A percentile compares a stretch with the other conserved stretches of the same genome.
These are phyloP conservation scores for Gnetum montanum DNA, from an alignment of 75 land plant species.

Conservation along the genomic window DNA sequence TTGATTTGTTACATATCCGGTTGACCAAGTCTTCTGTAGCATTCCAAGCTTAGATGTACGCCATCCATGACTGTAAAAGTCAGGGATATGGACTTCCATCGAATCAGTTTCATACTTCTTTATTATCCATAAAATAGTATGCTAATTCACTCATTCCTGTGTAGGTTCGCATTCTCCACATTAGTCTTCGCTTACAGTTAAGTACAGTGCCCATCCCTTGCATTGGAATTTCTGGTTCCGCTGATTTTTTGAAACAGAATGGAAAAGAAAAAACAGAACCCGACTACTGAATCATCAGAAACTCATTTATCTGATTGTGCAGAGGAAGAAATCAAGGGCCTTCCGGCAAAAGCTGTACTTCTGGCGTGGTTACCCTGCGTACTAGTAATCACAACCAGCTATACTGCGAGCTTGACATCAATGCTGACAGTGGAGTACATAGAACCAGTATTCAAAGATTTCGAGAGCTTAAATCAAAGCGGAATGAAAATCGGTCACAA, in stretches of 20 bases:
- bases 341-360: conserved; percentile 12
- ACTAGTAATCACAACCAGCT: conserved; percentile 29
- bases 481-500: conserved; percentile 23
- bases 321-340: conserved; percentile 45
- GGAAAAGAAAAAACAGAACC: background rate
- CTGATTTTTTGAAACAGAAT: background rate
- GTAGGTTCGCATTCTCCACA: conserved; percentile 2
- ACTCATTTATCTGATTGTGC: conserved; percentile 3
- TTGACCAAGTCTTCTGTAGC: conserved; percentile 33
- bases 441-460: conserved; percentile 17
- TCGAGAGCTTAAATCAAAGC: conserved; percentile 7
- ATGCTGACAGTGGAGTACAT: conserved; percentile 27
- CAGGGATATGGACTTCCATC: background rate
- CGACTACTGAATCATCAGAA: conserved; percentile 2
- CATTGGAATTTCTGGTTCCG: background rate
- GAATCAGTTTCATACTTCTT: background rate
- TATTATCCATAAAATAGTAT: background rate
- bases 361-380: conserved; percentile 30
- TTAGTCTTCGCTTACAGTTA: conserved; percentile 27
- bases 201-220: background rate
- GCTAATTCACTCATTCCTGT: background rate
- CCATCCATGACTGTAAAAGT: conserved; percentile 10
- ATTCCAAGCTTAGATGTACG: conserved; percentile 15
- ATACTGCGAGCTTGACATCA: too few species aligned
- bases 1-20: background rate